phyloP scores from a whole-genome alignment of 106 monocot species.

The Phalaenopsis aphrodite region DNA sequence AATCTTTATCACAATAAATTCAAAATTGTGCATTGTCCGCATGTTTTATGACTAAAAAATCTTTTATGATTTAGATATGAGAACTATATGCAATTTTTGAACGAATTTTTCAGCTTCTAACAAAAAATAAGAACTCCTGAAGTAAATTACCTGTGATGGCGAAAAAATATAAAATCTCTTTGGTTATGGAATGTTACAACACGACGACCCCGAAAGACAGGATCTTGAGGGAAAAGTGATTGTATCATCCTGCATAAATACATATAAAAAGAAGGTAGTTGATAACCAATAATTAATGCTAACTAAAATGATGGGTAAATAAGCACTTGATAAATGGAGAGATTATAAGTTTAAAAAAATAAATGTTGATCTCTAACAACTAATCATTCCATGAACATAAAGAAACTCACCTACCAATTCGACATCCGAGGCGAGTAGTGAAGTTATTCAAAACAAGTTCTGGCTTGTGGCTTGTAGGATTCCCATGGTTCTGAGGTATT shows the following conservation, averaged over 20 bases:
- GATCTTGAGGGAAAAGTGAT: constrained; percentile 84
- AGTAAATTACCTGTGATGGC: constrained; percentile 74
- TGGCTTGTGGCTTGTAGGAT: constrained; percentile 80
- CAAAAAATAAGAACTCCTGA: neutral
- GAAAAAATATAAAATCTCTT: constrained; percentile 94
- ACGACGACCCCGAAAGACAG: constrained; percentile 77
- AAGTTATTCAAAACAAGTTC: constrained; percentile 96
- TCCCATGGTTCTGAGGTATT: constrained; percentile 75
- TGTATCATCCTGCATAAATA: constrained; percentile 69
- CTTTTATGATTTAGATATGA: neutral
- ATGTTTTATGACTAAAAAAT: neutral
- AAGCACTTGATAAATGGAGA: neutral
- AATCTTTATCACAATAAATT: neutral
- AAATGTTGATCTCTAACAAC: neutral
- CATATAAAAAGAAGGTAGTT: neutral
- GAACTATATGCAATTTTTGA: neutral
- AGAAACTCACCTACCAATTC: constrained; percentile 68
- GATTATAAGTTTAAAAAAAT: neutral
- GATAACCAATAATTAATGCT: neutral
- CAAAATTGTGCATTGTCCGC: neutral
- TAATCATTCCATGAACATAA: neutral
- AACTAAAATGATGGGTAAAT: neutral
- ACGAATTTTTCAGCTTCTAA: neutral
- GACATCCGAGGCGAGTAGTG: constrained; percentile 82
- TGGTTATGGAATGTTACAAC: constrained; percentile 98